Base-by-base conservation (phyloP, 1,284 basidiomycete genomes). In the Dichomitus squalens region DNA sequence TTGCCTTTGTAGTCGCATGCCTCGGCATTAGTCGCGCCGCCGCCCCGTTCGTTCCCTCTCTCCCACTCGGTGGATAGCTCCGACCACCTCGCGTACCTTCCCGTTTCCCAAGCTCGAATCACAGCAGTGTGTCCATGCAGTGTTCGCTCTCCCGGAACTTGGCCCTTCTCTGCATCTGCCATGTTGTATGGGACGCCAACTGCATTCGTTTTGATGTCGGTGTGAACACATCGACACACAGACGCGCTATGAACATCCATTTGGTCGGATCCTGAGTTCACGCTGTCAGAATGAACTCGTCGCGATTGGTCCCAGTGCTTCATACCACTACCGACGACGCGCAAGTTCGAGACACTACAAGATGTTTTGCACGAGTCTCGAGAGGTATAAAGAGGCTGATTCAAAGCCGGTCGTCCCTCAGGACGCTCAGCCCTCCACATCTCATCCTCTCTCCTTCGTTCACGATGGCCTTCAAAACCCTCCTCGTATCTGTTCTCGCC, bases 401-500 rank as follows among this genome's bases (percentile, higher is more conserved):
- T 21, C 4, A 33, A 31, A 16, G 5, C 4, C 38, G 2, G 25
- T 11, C 12, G 21, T 18, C 31, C 59, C 29, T 46, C 55, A 61
- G 59, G 55, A 57, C 48, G 31, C 43, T 49, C 49, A 36, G 34
- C 18, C 39, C 39, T 41, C 50, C 44, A 7, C 16, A 29, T 16
- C n/a, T 54, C 31, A 7, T 35, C 34, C 35, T 8, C 20, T 40
- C 41, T 29, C 12, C 34, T n/a, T n/a, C n/a, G n/a, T n/a, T n/a
- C n/a, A 29, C 38, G 12, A 63, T 63, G 61, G 50, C 58, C 12
- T 58, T 58, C 49, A 59, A 44, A 35, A 9, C 43, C n/a, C 52
- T 63, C 47, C 52, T 58, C 20, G 34, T 59, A 29, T 57, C 58
- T 27, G 44, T 63, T 25, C 20, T 59, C 27, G 58, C 52, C 4